Evolutionary conservation across 1,139 yeast genomes (phyloP), one percentile per base, ranked within the genome.

Genomic region (Yamadazyma conglobata): DNA sequence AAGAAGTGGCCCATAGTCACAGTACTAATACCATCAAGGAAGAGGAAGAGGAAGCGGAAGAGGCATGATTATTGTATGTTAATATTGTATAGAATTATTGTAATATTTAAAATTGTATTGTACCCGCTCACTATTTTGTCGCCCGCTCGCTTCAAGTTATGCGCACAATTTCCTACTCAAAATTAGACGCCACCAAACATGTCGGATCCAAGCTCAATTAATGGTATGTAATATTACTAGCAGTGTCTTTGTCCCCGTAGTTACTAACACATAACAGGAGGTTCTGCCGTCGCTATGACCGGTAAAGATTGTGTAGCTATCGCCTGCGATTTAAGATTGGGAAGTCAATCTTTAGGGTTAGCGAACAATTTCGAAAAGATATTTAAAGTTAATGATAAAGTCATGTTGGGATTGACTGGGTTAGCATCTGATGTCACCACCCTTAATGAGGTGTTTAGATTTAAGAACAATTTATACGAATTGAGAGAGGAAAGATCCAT

Each of bases 301-400:
- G 99, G 99, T 47, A 89, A 93, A 56, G 96, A 88, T 48, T 93
- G 99, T 65, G 88, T 93, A 38, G 98, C 98, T 27, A 89, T 93
- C 50, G 99, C 97, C 10, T 81, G 93, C 50, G 99, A 93, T 62
- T 69, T 91, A 52, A 79, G 98, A 52, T 70, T 93, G 43, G 99
- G 99, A 19, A 79, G 79, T 57, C 98, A 91, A 59, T 86, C 96
- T 6, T 71, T 91, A 25, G 96, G 97, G 34, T 79, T 93, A 32
- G 72, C 96, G 30, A 88, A 88, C 58, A 82, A 88, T 53, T 93
- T 93, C 57, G 97, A 91, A 53, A 91, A 91, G 67, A 71, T 93
- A 41, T 88, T 89, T 58, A 79, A 77, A 46, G 81, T 79, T 52
- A 96, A 91, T 19, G 68, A 66, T 42, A 83, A 86, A 57, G 85